phyloP scores from a whole-genome alignment of 371 early-diverging fungal genomes.

The Mortierella polycephala region DNA sequence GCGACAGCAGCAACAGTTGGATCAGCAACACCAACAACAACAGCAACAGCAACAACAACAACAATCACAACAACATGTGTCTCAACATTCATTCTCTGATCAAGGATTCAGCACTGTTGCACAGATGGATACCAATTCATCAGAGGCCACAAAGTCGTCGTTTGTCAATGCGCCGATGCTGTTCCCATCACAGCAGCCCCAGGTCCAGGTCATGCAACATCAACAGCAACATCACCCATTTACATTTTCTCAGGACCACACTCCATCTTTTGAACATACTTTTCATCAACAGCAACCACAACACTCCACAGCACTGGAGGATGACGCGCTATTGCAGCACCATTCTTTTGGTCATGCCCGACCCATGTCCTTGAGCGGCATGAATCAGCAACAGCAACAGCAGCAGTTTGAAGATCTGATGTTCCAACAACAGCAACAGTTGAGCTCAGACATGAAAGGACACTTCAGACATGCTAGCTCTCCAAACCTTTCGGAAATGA shows the following conservation, averaged over 20 bases:
- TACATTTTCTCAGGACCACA: slow-evolving; percentile 18
- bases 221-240: slow-evolving; percentile 18
- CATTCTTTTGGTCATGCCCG: slow-evolving; percentile 33
- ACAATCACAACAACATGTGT: slow-evolving; percentile 23
- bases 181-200: slow-evolving; percentile 13
- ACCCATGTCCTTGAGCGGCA: slow-evolving; percentile 23
- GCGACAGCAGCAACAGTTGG: slow-evolving; percentile 28
- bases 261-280: slow-evolving; percentile 9
- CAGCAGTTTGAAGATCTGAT: slow-evolving; percentile 44
- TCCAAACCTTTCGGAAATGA: slow-evolving; percentile 36
- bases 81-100: slow-evolving; percentile 17
- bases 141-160: slow-evolving; percentile 6
- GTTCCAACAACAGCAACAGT: slow-evolving; percentile 38
- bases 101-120: slow-evolving; percentile 24
- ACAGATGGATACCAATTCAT: slow-evolving; percentile 33
- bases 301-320: slow-evolving; percentile 20
- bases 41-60: slow-evolving; percentile 30
- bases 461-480: slow-evolving; percentile 41
- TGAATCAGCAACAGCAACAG: slow-evolving; percentile 31
- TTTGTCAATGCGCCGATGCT: slow-evolving; percentile 16
- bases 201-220: slow-evolving; percentile 14
- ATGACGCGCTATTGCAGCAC: slow-evolving; percentile 46
- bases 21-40: slow-evolving; percentile 23
- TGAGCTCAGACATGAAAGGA: slow-evolving; percentile 30
- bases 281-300: slow-evolving; percentile 19